Conservation (phyloP, 1,139 yeast species). For the Oligophagozyma castellii region DNA sequence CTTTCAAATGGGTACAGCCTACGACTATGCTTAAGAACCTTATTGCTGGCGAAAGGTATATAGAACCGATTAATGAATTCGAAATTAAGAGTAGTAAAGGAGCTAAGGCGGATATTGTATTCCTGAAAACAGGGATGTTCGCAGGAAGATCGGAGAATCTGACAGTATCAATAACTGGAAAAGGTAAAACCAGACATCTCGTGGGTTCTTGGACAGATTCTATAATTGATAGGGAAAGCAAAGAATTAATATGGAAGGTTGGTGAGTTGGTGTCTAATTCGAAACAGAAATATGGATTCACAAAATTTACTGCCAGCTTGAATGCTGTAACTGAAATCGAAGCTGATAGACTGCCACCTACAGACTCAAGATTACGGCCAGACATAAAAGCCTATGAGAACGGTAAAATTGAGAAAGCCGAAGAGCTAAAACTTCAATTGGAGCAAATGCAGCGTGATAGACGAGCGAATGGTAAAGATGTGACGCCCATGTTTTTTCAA, state of each 20-base stretch:
- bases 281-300: conserved; percentile 67
- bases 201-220: conserved; percentile 23
- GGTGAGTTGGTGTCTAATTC: conserved; percentile 39
- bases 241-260: conserved; percentile 28
- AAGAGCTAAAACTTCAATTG: conserved; percentile 44
- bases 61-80: conserved; percentile 72
- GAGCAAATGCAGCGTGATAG: conserved; percentile 76
- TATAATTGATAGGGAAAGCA: conserved; percentile 18
- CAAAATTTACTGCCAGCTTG: conserved; percentile 66
- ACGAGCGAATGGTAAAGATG: conserved; percentile 44
- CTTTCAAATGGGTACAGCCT: conserved; percentile 71
- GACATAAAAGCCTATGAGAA: conserved; percentile 63
- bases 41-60: conserved; percentile 87
- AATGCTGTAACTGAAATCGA: conserved; percentile 69
- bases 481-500: conserved; percentile 50
- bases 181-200: conserved; percentile 19
- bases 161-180: conserved; percentile 37
- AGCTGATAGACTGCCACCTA: conserved; percentile 51
- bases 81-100: conserved; percentile 59
- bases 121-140: conserved; percentile 59
- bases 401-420: conserved; percentile 61
- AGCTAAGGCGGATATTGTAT: conserved; percentile 53
- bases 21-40: conserved; percentile 70
- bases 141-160: conserved; percentile 83
- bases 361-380: conserved; percentile 83